Percentiles rank a stretch among this genome's conserved stretches.
Conservation (phyloP, 345 rosid species). For the Gossypium anomalum region DNA sequence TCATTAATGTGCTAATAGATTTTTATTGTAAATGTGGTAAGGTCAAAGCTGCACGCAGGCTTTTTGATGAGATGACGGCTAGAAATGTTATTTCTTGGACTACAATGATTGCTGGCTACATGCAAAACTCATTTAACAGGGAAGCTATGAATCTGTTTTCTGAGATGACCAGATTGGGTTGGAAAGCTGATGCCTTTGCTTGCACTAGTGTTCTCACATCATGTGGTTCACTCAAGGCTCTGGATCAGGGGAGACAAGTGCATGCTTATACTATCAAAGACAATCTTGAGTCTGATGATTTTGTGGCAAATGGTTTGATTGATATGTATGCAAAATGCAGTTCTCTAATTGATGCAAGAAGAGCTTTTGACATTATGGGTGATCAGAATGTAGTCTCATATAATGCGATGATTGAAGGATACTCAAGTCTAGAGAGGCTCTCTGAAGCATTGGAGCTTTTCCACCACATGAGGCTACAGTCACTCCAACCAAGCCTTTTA, state of each 20-base stretch:
- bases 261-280: constrained; percentile 61
- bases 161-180: constrained; percentile 40
- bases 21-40: constrained; percentile 58
- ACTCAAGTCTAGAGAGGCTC: constrained; percentile 50
- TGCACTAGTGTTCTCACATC: constrained; percentile 71
- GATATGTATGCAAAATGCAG: constrained; percentile 74
- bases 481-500: constrained; percentile 50
- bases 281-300: constrained; percentile 48
- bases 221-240: constrained; percentile 54
- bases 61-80: constrained; percentile 48
- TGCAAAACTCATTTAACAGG: constrained; percentile 50
- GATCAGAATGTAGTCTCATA: constrained; percentile 49
- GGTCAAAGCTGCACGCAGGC: constrained; percentile 36
- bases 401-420: constrained; percentile 79
- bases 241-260: constrained; percentile 55
- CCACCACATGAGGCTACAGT: constrained; percentile 45
- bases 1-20: constrained; percentile 60
- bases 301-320: constrained; percentile 55
- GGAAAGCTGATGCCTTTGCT: constrained; percentile 56
- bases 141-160: constrained; percentile 54
- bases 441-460: constrained; percentile 53
- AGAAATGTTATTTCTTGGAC: constrained; percentile 67
- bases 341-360: constrained; percentile 49
- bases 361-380: constrained; percentile 42
- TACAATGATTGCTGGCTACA: constrained; percentile 63